Base-by-base conservation (phyloP, 805 yeast genomes). In the Myxozyma neglecta region DNA sequence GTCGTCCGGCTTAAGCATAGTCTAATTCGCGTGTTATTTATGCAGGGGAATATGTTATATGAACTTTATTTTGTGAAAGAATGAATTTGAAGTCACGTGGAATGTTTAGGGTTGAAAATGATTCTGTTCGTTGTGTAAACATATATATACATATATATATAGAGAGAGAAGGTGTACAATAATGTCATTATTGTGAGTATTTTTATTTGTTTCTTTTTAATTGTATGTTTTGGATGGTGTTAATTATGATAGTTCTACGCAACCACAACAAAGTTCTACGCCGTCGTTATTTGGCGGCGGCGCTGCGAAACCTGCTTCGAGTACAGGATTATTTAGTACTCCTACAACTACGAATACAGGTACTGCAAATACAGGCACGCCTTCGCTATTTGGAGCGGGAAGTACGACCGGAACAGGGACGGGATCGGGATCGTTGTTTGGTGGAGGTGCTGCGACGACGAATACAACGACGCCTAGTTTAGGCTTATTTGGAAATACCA, bases 241-340 rank as follows among this genome's bases (percentile, higher is more conserved):
- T 11, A 14, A 24, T 6, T 14, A 29, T n/a, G 16, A 36, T 35
- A 51, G 58, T 48, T 53, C 61, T 7, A 47, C 61, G 16, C 58
- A 54, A 13, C 58, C 53, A 50, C 51, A 32, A 34, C 18, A 24
- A 16, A 35, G 37, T n/a, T 40, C 34, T 13, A 35, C 61, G 39
- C 49, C 64, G 43, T 42, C 54, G 46, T 44, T 53, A 37, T 61
- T 61, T 37, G 57, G 65, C 40, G 37, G 60, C 35, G 29, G 55
- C 3, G 61, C 58, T 35, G 46, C 54, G 35, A 46, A 60, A 7
- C 47, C 64, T 6, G 51, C 59, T 24, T 46, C 60, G 36, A 35
- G 34, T 34, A 39, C 20, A 8, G n/a, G n/a, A 39, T 39, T 39
- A 39, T 58, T 58, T 34, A 57, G 61, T 29, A 18, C 44, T 20